A percentile compares a stretch with the other conserved stretches of the same genome.
Conservation (phyloP, 2,329 filamentous ascomycete species). For the Drechslera avenae region DNA sequence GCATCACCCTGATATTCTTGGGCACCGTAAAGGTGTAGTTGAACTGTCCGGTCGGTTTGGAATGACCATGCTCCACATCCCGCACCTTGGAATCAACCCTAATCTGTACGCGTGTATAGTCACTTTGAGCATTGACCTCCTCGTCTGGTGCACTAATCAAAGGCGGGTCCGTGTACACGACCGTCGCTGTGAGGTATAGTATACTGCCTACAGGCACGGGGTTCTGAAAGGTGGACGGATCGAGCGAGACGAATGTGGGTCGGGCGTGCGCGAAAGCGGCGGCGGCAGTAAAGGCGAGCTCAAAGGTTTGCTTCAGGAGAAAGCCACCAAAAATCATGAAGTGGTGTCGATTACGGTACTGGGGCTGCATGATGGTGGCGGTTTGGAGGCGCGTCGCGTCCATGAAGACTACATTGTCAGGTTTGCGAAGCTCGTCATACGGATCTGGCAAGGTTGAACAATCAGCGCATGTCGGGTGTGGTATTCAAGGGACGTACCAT, state of each 20-base stretch:
- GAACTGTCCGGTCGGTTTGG: conserved; percentile 73
- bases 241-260: conserved; percentile 73
- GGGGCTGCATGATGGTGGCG: conserved; percentile 76
- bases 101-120: conserved; percentile 69
- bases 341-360: conserved; percentile 71
- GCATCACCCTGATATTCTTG: conserved; percentile 69
- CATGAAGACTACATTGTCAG: conserved; percentile 66
- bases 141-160: conserved; percentile 50
- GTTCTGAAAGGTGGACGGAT: conserved; percentile 75
- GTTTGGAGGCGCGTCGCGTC: conserved; percentile 66
- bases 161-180: conserved; percentile 72
- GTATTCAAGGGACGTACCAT: conserved; percentile 49
- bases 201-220: conserved; percentile 77
- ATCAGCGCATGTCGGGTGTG: neutral
- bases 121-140: conserved; percentile 34
- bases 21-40: conserved; percentile 74
- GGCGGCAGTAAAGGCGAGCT: conserved; percentile 76
- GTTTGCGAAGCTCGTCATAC: conserved; percentile 59
- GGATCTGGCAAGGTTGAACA: conserved; percentile 52
- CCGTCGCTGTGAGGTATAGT: conserved; percentile 72
- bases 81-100: conserved; percentile 74
- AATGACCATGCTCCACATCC: conserved; percentile 71
- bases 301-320: conserved; percentile 74
- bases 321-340: conserved; percentile 82
- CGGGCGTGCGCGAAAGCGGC: conserved; percentile 71